Evolutionary conservation across 257 asterid genomes (phyloP).

Genomic region (Nicotiana obtusifolia): DNA sequence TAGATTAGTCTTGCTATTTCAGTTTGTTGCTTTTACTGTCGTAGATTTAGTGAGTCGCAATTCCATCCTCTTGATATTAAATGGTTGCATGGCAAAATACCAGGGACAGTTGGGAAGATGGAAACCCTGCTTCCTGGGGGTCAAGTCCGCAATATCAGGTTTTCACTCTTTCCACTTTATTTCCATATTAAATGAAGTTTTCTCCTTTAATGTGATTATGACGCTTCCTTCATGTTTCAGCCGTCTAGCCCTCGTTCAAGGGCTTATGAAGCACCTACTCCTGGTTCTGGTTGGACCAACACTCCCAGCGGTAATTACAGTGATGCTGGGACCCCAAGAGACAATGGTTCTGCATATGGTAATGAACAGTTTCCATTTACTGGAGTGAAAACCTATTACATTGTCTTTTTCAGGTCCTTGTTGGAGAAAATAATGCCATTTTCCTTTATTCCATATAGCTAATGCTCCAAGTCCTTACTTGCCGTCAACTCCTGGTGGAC

Average conservation of each 20-base stretch:
- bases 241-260: slow-evolving; percentile 85
- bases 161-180: not conserved
- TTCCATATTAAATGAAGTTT: not conserved
- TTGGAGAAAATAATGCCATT: not conserved
- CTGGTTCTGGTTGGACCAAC: slow-evolving; percentile 86
- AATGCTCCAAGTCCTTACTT: slow-evolving; percentile 99
- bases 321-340: slow-evolving; percentile 90
- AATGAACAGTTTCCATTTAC: slow-evolving; percentile 13
- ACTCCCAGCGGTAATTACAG: slow-evolving; percentile 49
- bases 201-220: not conserved
- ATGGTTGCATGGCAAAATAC: slow-evolving; percentile 17
- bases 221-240: slow-evolving; percentile 35
- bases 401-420: not conserved
- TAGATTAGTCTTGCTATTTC: not conserved
- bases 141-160: slow-evolving; percentile 95
- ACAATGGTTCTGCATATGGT: slow-evolving; percentile 79
- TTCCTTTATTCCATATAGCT: slow-evolving; percentile 37
- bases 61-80: slow-evolving; percentile 12
- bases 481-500: slow-evolving; percentile 98
- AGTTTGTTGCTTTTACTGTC: not conserved
- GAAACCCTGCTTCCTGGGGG: slow-evolving; percentile 98
- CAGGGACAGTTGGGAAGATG: slow-evolving; percentile 98
- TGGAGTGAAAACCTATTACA: not conserved
- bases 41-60: not conserved
- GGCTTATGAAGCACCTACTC: slow-evolving; percentile 95